Evolutionary conservation across 768 basidiomycete species (phyloP), one percentile per base, ranked within the genome.

Genomic region (Panaeolus cyanescens): DNA sequence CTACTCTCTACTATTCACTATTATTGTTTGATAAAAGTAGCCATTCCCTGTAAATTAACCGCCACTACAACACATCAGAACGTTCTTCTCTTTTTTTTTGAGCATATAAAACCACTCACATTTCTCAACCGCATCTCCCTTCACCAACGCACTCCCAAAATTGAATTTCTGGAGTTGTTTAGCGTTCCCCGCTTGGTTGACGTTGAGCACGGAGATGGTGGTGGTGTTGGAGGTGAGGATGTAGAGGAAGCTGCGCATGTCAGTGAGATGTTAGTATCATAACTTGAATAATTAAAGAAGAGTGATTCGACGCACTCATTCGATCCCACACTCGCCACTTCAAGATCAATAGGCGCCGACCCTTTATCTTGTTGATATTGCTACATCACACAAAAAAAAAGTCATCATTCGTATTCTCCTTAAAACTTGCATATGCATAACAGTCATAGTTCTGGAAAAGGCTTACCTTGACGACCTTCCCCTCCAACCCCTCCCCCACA

Each of bases 401-500:
- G 12, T 37, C 10, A 15, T n/a, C n/a, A n/a, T n/a, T n/a, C n/a
- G n/a, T n/a, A n/a, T n/a, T n/a, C n/a, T n/a, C n/a, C n/a, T n/a
- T n/a, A n/a, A n/a, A n/a, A n/a, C n/a, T n/a, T n/a, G n/a, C n/a
- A n/a, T n/a, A n/a, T n/a, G n/a, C n/a, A n/a, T n/a, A n/a, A n/a
- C n/a, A n/a, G n/a, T n/a, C n/a, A n/a, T n/a, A n/a, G n/a, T n/a
- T n/a, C n/a, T n/a, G n/a, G n/a, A n/a, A n/a, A 30, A 31, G 5
- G 65, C 67, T 19, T 32, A 77, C 79, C 72, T 77, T 79, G 40
- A 83, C 80, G 39, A 84, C 77, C n/a, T 73, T 71, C 4, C 73
- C 78, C 58, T 75, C 74, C 31, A 84, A 74, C 62, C 81, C 79
- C 62, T 72, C 68, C 66, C 81, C 78, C 45, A 85, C 75, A 45